phyloP scores from a whole-genome alignment of 805 yeast species.

The Saccharomycopsis sp. region DNA sequence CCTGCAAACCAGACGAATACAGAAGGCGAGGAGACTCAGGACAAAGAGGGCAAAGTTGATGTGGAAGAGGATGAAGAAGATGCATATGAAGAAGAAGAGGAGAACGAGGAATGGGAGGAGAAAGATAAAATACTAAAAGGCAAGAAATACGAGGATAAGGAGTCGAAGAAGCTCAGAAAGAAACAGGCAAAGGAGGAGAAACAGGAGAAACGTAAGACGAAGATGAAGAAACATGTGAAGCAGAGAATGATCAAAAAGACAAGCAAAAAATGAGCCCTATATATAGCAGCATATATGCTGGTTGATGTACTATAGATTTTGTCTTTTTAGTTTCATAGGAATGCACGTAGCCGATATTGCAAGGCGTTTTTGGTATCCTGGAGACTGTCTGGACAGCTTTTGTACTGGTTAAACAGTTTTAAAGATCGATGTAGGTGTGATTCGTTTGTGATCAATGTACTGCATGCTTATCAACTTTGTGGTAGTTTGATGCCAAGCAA shows the following conservation, averaged over 20 bases:
- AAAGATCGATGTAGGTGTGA: too few relatives aligned
- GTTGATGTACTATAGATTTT: background rate
- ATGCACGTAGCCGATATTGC: background rate
- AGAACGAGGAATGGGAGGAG: constrained; percentile 40
- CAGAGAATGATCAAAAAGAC: constrained; percentile 65
- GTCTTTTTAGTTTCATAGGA: background rate
- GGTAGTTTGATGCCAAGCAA: too few relatives aligned
- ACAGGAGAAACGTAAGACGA: constrained; percentile 71
- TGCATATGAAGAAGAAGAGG: constrained; percentile 32
- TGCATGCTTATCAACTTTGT: too few relatives aligned
- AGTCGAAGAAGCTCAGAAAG: constrained; percentile 67
- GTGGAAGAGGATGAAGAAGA: constrained; percentile 31
- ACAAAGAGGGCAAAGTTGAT: constrained; percentile 28
- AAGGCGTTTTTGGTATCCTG: too few relatives aligned
- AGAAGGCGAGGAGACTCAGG: constrained; percentile 30
- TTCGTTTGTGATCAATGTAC: too few relatives aligned
- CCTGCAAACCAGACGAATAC: constrained; percentile 26
- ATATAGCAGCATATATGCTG: too few relatives aligned
- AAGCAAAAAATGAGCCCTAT: constrained; percentile 32
- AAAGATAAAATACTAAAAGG: constrained; percentile 44
- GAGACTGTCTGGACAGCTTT: too few relatives aligned
- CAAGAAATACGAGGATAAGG: constrained; percentile 74
- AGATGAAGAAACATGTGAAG: constrained; percentile 77
- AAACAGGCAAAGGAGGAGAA: constrained; percentile 70
- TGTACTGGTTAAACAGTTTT: too few relatives aligned